These are phyloP conservation scores for Calonectria fujianensis DNA, from an alignment of 2,329 filamentous ascomycete species.

Conservation along the genomic window DNA sequence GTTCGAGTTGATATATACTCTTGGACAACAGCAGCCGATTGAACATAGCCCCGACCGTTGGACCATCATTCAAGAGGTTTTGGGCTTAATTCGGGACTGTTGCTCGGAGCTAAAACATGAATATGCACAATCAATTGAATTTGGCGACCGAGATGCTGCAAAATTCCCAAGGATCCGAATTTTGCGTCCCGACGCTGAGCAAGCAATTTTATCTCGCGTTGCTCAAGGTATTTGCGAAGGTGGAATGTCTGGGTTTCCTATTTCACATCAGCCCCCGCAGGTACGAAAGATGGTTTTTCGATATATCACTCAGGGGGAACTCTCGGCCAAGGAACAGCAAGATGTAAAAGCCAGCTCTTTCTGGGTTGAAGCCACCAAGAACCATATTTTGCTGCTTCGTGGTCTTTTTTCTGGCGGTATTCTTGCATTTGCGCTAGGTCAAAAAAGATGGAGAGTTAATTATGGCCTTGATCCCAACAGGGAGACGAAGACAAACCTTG, in stretches of 20 bases:
- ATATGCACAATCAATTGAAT: constrained; percentile 65
- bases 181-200: constrained; percentile 59
- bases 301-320: constrained; percentile 66
- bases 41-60: constrained; percentile 75
- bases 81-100: constrained; percentile 64
- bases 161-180: constrained; percentile 71
- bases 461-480: constrained; percentile 73
- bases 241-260: constrained; percentile 65
- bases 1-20: constrained; percentile 79
- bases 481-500: constrained; percentile 65
- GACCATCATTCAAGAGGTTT: constrained; percentile 71
- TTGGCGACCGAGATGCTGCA: constrained; percentile 56
- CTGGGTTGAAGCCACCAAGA: constrained; percentile 59
- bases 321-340: constrained; percentile 55
- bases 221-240: constrained; percentile 52
- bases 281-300: constrained; percentile 58
- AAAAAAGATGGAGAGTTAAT: constrained; percentile 80
- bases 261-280: constrained; percentile 58
- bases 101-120: constrained; percentile 54
- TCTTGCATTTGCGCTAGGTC: constrained; percentile 69
- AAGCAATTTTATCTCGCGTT: constrained; percentile 57
- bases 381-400: constrained; percentile 68
- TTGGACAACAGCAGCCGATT: constrained; percentile 70
- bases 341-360: constrained; percentile 61
- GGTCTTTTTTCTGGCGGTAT: constrained; percentile 75